Conservation (phyloP, 1,139 yeast genomes). For the Lodderomyces jiufengensis region DNA sequence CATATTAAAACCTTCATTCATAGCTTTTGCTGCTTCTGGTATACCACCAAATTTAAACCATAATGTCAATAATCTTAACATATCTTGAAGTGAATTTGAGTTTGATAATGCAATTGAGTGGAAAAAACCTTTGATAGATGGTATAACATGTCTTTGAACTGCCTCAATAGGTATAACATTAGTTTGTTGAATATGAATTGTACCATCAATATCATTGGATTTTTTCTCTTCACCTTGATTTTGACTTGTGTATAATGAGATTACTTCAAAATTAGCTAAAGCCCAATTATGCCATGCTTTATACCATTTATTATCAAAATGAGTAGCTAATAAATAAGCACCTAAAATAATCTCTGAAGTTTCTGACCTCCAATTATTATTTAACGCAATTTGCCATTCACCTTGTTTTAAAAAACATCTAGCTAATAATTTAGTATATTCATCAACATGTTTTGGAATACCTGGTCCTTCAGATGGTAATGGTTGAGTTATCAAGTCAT, state of each 20-base stretch:
- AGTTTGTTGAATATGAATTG: constrained; percentile 9
- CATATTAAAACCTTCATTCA: constrained; percentile 87
- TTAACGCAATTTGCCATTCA: constrained; percentile 91
- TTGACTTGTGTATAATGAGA: constrained; percentile 58
- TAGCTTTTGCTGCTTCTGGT: constrained; percentile 85
- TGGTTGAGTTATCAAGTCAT: constrained; percentile 86
- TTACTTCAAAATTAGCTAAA: constrained; percentile 91
- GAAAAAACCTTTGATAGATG: constrained; percentile 93
- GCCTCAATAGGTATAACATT: constrained; percentile 50
- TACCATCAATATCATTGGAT: not conserved
- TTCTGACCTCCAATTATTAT: constrained; percentile 76
- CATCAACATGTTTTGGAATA: constrained; percentile 71
- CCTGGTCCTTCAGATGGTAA: constrained; percentile 74
- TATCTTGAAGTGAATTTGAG: constrained; percentile 88
- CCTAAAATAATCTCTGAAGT: constrained; percentile 80
- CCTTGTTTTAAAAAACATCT: constrained; percentile 96
- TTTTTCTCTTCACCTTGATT: constrained; percentile 17
- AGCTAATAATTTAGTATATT: constrained; percentile 83
- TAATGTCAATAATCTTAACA: constrained; percentile 78
- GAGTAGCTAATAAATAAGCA: constrained; percentile 89
- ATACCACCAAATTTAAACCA: constrained; percentile 97
- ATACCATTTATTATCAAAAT: constrained; percentile 90
- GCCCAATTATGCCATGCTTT: constrained; percentile 99
- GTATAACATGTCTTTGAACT: constrained; percentile 83
- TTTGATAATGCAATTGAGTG: constrained; percentile 87